Percentiles rank a stretch among this genome's conserved stretches.
These are phyloP conservation scores for Vitis vinifera DNA, from an alignment of 164 flowering plant genomes.

Conservation along the genomic window DNA sequence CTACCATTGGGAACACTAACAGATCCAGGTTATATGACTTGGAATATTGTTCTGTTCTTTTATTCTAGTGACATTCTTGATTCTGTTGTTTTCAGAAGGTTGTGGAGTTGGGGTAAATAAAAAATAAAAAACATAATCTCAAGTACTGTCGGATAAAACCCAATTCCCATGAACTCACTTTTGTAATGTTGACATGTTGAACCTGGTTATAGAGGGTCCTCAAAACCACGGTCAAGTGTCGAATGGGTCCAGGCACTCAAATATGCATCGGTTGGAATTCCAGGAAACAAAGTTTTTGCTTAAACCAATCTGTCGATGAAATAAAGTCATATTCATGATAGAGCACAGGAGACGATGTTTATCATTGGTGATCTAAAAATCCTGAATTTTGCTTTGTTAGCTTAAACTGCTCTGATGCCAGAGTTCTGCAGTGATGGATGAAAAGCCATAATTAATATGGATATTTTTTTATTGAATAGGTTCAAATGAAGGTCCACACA, in stretches of 20 bases:
- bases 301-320: no score
- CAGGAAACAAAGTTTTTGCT: no score
- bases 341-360: no score
- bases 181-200: not conserved
- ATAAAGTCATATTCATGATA: no score
- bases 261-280: not conserved
- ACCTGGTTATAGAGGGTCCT: not conserved
- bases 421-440: not conserved
- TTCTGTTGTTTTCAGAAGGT: not conserved
- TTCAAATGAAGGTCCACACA: conserved; percentile 75
- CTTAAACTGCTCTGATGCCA: no score
- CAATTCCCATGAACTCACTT: not conserved
- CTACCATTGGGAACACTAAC: conserved; percentile 92
- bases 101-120: not conserved
- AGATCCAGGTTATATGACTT: conserved; percentile 51
- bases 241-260: no score
- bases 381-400: no score
- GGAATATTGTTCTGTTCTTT: not conserved
- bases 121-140: not conserved
- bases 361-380: no score
- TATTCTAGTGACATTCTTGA: not conserved
- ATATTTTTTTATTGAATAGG: conserved; percentile 35
- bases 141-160: no score
- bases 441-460: not conserved
- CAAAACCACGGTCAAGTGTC: no score